These are phyloP conservation scores for Mycena indigotica DNA, from an alignment of 768 basidiomycete genomes.

Conservation along the genomic window DNA sequence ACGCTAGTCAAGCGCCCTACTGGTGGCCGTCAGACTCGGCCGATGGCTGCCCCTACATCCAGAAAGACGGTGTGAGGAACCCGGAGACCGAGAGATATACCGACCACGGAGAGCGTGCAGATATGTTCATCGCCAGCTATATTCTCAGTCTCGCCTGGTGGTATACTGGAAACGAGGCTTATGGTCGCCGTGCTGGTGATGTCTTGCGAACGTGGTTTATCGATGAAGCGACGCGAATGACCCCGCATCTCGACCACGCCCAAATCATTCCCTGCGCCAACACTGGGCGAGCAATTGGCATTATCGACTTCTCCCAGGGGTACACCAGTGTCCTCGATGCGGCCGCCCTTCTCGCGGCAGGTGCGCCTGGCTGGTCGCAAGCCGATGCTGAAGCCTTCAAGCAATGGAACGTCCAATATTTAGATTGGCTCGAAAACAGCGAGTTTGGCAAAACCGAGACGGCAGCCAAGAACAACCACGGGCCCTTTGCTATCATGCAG, in stretches of 20 bases:
- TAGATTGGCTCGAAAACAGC: slow-evolving; percentile 13
- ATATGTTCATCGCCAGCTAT: slow-evolving; percentile 44
- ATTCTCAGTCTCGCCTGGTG: slow-evolving; percentile 41
- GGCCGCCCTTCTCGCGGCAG: slow-evolving; percentile 14
- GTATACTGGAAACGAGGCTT: slow-evolving; percentile 35
- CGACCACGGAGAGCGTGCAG: slow-evolving; percentile 34
- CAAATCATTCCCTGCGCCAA: slow-evolving; percentile 28
- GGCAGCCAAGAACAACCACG: slow-evolving; percentile 16
- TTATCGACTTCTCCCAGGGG: slow-evolving; percentile 17
- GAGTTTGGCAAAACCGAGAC: slow-evolving; percentile 10
- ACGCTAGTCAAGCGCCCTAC: slow-evolving; percentile 17
- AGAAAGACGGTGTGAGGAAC: slow-evolving; percentile 36
- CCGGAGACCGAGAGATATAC: slow-evolving; percentile 7
- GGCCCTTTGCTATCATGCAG: slow-evolving; percentile 17
- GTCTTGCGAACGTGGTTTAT: slow-evolving; percentile 46
- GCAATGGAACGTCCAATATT: slow-evolving; percentile 16
- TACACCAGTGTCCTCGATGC: slow-evolving; percentile 15
- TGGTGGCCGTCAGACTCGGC: slow-evolving; percentile 26
- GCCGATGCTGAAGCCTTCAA: slow-evolving; percentile 5
- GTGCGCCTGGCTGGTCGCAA: slow-evolving; percentile 13
- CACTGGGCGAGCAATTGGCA: slow-evolving; percentile 15
- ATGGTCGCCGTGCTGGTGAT: slow-evolving; percentile 33
- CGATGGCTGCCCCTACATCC: slow-evolving; percentile 39
- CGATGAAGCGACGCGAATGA: slow-evolving; percentile 40
- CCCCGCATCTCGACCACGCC: slow-evolving; percentile 43